phyloP scores from a whole-genome alignment of 208 protist genomes.

The Leishmania lainsoni region DNA sequence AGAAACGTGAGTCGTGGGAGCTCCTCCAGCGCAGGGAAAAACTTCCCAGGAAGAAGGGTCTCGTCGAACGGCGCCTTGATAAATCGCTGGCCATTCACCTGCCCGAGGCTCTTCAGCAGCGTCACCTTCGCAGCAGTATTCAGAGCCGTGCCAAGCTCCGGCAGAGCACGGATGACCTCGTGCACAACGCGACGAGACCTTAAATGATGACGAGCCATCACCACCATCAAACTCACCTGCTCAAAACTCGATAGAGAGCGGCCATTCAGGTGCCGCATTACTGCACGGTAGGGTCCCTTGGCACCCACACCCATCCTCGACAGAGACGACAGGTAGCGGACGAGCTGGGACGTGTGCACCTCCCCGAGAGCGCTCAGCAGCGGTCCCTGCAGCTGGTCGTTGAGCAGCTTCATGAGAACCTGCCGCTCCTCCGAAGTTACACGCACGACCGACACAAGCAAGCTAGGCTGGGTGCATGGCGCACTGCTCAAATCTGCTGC shows the following conservation, averaged over 20 bases:
- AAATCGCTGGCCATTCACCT: slow-evolving; percentile 46
- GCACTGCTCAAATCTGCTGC: slow-evolving; percentile 1
- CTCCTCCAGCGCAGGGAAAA: slow-evolving; percentile 42
- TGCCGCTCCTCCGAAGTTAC: slow-evolving; percentile 1
- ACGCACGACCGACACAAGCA: neutral
- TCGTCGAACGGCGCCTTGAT: slow-evolving; percentile 37
- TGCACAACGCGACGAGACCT: slow-evolving; percentile 35
- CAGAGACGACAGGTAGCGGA: slow-evolving; percentile 61
- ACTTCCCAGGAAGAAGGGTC: slow-evolving; percentile 25
- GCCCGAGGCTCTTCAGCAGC: slow-evolving; percentile 60
- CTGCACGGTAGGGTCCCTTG: slow-evolving; percentile 41
- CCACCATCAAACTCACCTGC: slow-evolving; percentile 41
- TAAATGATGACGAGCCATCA: slow-evolving; percentile 63
- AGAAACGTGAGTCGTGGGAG: slow-evolving; percentile 37
- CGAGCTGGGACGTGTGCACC: slow-evolving; percentile 41
- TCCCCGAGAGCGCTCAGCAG: slow-evolving; percentile 7
- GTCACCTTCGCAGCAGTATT: slow-evolving; percentile 38
- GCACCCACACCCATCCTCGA: slow-evolving; percentile 51
- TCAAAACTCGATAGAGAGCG: slow-evolving; percentile 52
- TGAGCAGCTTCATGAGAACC: slow-evolving; percentile 10
- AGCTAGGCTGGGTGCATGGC: neutral
- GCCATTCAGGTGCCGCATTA: slow-evolving; percentile 39
- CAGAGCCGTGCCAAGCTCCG: slow-evolving; percentile 24
- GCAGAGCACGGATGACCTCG: slow-evolving; percentile 36
- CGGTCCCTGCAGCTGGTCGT: slow-evolving; percentile 14